phyloP scores from a whole-genome alignment of 495 filamentous ascomycete genomes.

The Parachaetomium inaequale region DNA sequence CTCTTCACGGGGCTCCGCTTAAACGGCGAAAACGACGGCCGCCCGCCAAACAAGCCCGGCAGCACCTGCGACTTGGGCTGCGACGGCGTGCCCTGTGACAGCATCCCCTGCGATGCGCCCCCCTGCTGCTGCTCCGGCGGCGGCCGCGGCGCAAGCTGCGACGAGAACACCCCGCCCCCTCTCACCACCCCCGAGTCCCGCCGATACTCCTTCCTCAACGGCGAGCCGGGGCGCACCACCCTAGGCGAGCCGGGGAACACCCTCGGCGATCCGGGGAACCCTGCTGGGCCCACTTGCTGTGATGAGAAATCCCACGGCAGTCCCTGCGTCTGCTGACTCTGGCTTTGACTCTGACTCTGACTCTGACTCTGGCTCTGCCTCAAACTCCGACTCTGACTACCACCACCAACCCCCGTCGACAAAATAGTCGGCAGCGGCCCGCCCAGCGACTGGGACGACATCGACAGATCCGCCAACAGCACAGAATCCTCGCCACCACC shows the following conservation, averaged over 20 bases:
- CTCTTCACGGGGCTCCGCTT: conserved; percentile 18
- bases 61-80: conserved; percentile 19
- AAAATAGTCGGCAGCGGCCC: conserved; percentile 9
- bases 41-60: conserved; percentile 17
- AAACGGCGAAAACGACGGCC: conserved; percentile 15
- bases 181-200: conserved; percentile 5
- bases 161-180: not conserved
- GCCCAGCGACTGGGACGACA: not conserved
- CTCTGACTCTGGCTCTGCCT: conserved; percentile 11
- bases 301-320: conserved; percentile 11
- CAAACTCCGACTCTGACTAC: conserved; percentile 5
- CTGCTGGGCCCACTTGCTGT: not conserved
- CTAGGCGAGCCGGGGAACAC: conserved; percentile 11
- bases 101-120: not conserved
- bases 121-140: not conserved
- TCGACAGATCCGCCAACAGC: too few relatives aligned
- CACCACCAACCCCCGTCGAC: not conserved
- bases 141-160: not conserved
- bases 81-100: conserved; percentile 17
- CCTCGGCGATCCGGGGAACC: conserved; percentile 9
- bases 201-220: conserved; percentile 13
- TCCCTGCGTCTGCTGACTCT: not conserved
- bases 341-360: conserved; percentile 10
- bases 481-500: conserved; percentile 15
- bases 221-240: conserved; percentile 8